Evolutionary conservation across 2,329 filamentous ascomycete genomes (phyloP).

Genomic region (Saccharata proteae): DNA sequence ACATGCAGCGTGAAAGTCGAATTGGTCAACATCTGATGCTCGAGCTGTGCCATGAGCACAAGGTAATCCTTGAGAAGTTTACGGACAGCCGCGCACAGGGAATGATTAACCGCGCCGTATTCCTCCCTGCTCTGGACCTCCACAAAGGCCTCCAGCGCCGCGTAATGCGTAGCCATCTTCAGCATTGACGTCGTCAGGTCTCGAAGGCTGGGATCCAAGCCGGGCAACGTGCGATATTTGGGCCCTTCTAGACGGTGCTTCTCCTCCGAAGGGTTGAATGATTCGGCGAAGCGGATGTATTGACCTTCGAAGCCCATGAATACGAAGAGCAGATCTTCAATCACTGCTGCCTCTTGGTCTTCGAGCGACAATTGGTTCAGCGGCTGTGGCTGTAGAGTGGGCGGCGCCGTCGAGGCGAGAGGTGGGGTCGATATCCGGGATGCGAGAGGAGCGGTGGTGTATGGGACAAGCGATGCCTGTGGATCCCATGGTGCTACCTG

Average conservation of each 20-base stretch:
- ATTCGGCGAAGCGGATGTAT: constrained; percentile 76
- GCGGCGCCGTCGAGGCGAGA: constrained; percentile 53
- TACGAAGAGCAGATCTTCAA: constrained; percentile 85
- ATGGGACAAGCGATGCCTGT: constrained; percentile 60
- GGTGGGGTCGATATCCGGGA: constrained; percentile 52
- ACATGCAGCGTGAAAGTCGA: constrained; percentile 84
- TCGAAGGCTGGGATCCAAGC: constrained; percentile 80
- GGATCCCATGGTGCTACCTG: constrained; percentile 56
- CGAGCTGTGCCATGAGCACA: constrained; percentile 81
- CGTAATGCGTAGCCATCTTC: constrained; percentile 88
- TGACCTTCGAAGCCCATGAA: constrained; percentile 99
- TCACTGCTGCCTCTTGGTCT: constrained; percentile 71
- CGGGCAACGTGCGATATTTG: constrained; percentile 63
- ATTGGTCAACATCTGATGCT: constrained; percentile 84
- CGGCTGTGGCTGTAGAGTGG: constrained; percentile 52
- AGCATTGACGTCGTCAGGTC: constrained; percentile 83
- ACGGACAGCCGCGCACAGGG: constrained; percentile 86
- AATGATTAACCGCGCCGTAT: constrained; percentile 90
- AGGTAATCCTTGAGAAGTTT: constrained; percentile 89
- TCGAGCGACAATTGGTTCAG: constrained; percentile 64
- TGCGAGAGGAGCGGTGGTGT: constrained; percentile 60
- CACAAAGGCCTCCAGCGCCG: constrained; percentile 80
- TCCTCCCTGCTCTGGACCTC: constrained; percentile 89
- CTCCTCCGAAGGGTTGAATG: constrained; percentile 74
- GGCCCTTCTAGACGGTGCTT: constrained; percentile 79